Evolutionary conservation across 169 alveolate species (phyloP).

Genomic region (Cryptosporidium sp.): DNA sequence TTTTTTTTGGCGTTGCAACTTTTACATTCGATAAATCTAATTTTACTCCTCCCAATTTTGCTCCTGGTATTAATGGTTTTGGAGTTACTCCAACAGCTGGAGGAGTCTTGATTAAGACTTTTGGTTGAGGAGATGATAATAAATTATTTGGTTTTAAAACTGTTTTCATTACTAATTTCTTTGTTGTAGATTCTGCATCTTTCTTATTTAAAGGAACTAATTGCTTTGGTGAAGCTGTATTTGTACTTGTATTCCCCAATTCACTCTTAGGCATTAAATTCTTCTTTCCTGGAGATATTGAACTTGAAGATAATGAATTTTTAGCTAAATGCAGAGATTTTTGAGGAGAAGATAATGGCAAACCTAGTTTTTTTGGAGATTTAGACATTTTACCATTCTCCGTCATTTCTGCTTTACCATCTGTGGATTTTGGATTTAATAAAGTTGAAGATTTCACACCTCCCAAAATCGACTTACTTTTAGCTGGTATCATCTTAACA

Average conservation of each 20-base stretch:
- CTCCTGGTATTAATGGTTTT: constrained; percentile 3
- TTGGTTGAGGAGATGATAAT: not conserved
- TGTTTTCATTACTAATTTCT: constrained; percentile 16
- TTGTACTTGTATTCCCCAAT: not conserved
- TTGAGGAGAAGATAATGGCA: not conserved
- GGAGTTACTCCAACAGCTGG: not conserved
- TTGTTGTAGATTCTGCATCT: not conserved
- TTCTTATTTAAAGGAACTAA: constrained; percentile 12
- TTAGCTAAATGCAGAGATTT: not conserved
- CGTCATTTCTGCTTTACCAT: not conserved
- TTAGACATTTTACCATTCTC: not conserved
- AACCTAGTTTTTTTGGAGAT: not conserved
- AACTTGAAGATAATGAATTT: not conserved
- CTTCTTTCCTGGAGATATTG: not conserved
- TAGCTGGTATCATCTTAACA: not conserved
- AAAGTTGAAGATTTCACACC: not conserved
- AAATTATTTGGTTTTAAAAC: not conserved
- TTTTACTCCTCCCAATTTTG: constrained; percentile 20
- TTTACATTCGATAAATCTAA: constrained; percentile 38
- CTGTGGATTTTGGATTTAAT: not conserved
- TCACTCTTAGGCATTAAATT: not conserved
- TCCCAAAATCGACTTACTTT: not conserved
- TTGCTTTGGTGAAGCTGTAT: not conserved
- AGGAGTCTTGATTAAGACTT: not conserved
- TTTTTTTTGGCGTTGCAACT: constrained; percentile 34